Evolutionary conservation across 2,329 filamentous ascomycete genomes (phyloP).

Genomic region (Colletotrichum orbiculare): DNA sequence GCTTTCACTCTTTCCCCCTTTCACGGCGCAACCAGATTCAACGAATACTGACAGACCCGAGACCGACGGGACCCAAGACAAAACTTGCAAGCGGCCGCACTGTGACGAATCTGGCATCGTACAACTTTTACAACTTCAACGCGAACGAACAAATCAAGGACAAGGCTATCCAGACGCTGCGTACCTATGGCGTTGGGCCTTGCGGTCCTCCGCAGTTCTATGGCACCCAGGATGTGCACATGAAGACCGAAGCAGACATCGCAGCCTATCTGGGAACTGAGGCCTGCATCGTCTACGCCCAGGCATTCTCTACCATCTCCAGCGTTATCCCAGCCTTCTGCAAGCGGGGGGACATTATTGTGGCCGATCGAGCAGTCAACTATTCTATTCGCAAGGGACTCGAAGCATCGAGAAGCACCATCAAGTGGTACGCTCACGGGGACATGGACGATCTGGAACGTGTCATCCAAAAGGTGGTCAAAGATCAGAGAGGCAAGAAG

Average conservation of each 20-base stretch:
- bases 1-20: conserved; percentile 31
- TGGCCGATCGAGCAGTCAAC: conserved; percentile 93
- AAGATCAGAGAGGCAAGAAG: conserved; percentile 89
- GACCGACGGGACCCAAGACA: conserved; percentile 88
- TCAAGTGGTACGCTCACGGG: conserved; percentile 95
- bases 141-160: conserved; percentile 93
- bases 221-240: conserved; percentile 97
- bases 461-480: conserved; percentile 84
- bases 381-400: conserved; percentile 94
- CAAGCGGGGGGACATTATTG: conserved; percentile 96
- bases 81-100: conserved; percentile 90
- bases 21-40: neutral
- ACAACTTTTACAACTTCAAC: conserved; percentile 98
- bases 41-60: conserved; percentile 47
- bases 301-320: conserved; percentile 96
- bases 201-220: conserved; percentile 98
- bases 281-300: conserved; percentile 93
- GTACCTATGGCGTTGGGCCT: conserved; percentile 95
- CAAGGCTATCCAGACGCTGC: conserved; percentile 91
- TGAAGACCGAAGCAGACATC: conserved; percentile 95
- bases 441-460: conserved; percentile 93
- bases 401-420: conserved; percentile 89
- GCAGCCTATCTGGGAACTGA: conserved; percentile 89
- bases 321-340: conserved; percentile 97
- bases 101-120: conserved; percentile 92